Conservation (phyloP, 2,329 filamentous ascomycete genomes). For the Colletotrichum tofieldiae region DNA sequence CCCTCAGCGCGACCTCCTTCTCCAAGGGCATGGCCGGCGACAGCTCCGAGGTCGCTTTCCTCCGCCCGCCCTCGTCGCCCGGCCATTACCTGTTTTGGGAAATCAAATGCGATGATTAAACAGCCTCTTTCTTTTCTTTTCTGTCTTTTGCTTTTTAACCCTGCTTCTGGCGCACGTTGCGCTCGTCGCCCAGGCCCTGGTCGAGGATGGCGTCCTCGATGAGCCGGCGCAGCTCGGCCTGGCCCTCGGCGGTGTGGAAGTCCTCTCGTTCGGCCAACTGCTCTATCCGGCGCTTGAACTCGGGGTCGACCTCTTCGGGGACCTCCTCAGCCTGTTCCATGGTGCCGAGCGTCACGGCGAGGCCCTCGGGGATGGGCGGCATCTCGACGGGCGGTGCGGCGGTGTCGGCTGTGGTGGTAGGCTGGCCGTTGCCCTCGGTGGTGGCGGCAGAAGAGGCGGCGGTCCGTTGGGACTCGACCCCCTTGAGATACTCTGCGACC, state of each 20-base stretch:
- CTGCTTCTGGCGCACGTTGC: conserved; percentile 75
- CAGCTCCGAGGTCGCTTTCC: conserved; percentile 66
- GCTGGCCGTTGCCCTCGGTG: neutral
- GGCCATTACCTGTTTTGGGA: conserved; percentile 76
- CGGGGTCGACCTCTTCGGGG: conserved; percentile 79
- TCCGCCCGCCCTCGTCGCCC: conserved; percentile 65
- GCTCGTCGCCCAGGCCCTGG: conserved; percentile 74
- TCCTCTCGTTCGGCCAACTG: conserved; percentile 88
- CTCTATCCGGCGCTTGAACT: conserved; percentile 89
- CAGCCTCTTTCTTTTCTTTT: neutral
- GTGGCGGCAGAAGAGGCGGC: conserved; percentile 48
- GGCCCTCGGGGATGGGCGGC: conserved; percentile 80
- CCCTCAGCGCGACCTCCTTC: conserved; percentile 68
- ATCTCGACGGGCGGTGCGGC: conserved; percentile 56
- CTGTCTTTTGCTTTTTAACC: conserved; percentile 59
- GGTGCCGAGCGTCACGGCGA: conserved; percentile 84
- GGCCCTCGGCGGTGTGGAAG: conserved; percentile 85
- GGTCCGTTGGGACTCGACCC: conserved; percentile 51
- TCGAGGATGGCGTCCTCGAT: conserved; percentile 85
- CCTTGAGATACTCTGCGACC: conserved; percentile 79
- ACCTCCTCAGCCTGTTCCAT: conserved; percentile 76
- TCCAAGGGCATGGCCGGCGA: conserved; percentile 61
- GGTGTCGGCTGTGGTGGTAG: conserved; percentile 3
- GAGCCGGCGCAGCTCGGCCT: conserved; percentile 83
- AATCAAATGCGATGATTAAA: conserved; percentile 59